Conservation (phyloP, 148 eudicot species). For the Arbutus unedo region DNA sequence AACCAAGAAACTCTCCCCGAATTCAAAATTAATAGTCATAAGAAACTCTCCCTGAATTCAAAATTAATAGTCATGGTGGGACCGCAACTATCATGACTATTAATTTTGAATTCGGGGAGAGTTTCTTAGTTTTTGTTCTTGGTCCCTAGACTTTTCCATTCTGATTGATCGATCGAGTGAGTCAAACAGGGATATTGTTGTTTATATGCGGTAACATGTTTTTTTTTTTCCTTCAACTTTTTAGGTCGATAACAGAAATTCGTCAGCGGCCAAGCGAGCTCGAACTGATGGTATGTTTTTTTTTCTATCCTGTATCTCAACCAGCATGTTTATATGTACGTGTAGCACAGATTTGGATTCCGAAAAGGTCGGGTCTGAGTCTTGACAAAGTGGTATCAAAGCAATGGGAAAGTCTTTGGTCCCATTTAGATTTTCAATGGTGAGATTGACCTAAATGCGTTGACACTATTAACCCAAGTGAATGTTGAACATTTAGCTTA, state of each 20-base stretch:
- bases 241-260: constrained; percentile 78
- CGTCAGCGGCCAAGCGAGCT: constrained; percentile 85
- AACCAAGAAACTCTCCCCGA: too few relatives aligned
- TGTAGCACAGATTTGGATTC: background rate
- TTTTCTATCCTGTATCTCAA: background rate
- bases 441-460: background rate
- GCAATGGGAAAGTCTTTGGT: background rate
- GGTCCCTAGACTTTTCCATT: too few relatives aligned
- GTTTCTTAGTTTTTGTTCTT: too few relatives aligned
- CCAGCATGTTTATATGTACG: background rate
- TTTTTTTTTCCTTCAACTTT: constrained; percentile 9
- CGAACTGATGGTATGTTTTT: constrained; percentile 72
- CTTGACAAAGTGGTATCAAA: background rate
- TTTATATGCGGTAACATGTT: background rate
- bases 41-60: too few relatives aligned
- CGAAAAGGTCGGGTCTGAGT: background rate
- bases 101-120: too few relatives aligned
- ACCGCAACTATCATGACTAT: too few relatives aligned
- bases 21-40: too few relatives aligned
- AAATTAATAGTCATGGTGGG: too few relatives aligned
- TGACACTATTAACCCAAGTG: background rate
- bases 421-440: background rate
- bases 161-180: too few relatives aligned
- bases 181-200: too few relatives aligned
- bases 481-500: background rate